Conservation (phyloP, 164 flowering plant species). For the grape (Vitis vinifera) region ASM3070453v1 NC_081821.1:10805501-10806000, state of each 20-base stretch:
- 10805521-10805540: too few species aligned
- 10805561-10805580: too few species aligned
- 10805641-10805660: too few species aligned
- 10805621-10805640: too few species aligned
- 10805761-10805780: constrained; percentile 68
- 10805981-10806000: neutral
- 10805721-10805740: constrained; percentile 55
- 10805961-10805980: neutral
- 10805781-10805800: constrained; percentile 72
- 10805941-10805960: neutral
- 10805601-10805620: too few species aligned
- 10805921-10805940: too few species aligned
- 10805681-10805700: neutral
- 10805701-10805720: constrained; percentile 27
- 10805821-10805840: constrained; percentile 60
- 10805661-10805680: too few species aligned
- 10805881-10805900: neutral
- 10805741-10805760: constrained; percentile 69
- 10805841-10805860: constrained; percentile 80
- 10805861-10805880: constrained; percentile 90
- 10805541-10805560: too few species aligned
- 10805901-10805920: neutral
- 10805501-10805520: too few species aligned
- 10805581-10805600: too few species aligned
- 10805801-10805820: constrained; percentile 88